These are phyloP conservation scores for Rhynchosporium agropyri DNA, from an alignment of 2,329 filamentous ascomycete genomes.

Conservation along the genomic window DNA sequence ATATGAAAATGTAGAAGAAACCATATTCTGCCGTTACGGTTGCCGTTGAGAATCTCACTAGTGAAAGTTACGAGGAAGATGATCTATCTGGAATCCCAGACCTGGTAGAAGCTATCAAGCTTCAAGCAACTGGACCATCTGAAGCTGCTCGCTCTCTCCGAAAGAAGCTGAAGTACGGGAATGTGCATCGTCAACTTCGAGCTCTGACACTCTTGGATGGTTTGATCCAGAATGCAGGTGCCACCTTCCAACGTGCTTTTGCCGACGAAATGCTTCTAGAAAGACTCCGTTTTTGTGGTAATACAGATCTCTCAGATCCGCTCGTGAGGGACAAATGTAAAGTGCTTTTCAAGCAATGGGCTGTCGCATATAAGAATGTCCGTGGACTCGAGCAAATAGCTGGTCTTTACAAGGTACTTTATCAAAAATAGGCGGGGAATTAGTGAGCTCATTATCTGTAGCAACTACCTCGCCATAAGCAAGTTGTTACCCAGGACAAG, in stretches of 20 bases:
- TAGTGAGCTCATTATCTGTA: constrained; percentile 36
- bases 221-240: constrained; percentile 90
- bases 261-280: constrained; percentile 91
- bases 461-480: constrained; percentile 68
- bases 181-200: constrained; percentile 86
- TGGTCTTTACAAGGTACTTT: constrained; percentile 65
- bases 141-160: constrained; percentile 91
- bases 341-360: constrained; percentile 85
- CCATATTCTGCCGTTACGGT: constrained; percentile 94
- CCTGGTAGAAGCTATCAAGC: constrained; percentile 88
- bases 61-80: constrained; percentile 87
- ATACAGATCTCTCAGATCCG: constrained; percentile 79
- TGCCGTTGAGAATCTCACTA: constrained; percentile 85
- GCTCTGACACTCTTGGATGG: constrained; percentile 88
- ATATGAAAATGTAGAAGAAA: constrained; percentile 62
- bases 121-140: constrained; percentile 82
- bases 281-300: constrained; percentile 83
- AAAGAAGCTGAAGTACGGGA: constrained; percentile 99
- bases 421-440: background rate
- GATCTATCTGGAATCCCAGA: constrained; percentile 91
- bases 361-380: constrained; percentile 75
- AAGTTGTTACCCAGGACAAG: constrained; percentile 72
- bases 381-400: constrained; percentile 80
- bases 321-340: constrained; percentile 89
- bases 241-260: constrained; percentile 83